Percentiles rank a stretch among this genome's conserved stretches.
Conservation (phyloP, 163 green algal genomes). For the Chlorella variabilis region DNA sequence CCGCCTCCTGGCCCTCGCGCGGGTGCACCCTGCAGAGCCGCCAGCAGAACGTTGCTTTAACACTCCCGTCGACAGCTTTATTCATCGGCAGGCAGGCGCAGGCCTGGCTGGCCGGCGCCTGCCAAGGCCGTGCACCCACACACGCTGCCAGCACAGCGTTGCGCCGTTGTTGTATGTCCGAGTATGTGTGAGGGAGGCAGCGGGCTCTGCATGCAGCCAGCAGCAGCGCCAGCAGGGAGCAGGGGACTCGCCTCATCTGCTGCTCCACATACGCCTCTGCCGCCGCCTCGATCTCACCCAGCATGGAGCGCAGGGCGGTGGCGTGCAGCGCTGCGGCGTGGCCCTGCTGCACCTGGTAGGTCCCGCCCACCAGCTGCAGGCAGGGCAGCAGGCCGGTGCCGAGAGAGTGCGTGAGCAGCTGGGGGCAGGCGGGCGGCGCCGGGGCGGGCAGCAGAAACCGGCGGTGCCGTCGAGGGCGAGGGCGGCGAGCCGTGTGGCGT, state of each 20-base stretch:
- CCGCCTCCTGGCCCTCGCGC: not conserved
- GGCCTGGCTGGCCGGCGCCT: too few species aligned
- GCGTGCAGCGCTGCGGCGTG: not conserved
- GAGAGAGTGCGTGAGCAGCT: not conserved
- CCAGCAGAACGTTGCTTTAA: too few species aligned
- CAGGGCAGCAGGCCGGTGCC: not conserved
- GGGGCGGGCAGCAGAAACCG: too few species aligned
- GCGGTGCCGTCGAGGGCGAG: too few species aligned
- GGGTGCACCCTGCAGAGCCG: not conserved
- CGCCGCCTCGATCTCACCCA: slow-evolving; percentile 26
- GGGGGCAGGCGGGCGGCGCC: not conserved
- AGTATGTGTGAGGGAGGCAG: too few species aligned
- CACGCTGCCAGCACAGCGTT: too few species aligned
- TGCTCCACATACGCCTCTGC: slow-evolving; percentile 14
- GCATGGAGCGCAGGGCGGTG: not conserved
- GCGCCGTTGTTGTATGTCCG: too few species aligned
- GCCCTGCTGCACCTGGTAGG: slow-evolving; percentile 14
- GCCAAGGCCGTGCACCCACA: too few species aligned
- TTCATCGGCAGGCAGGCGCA: too few species aligned
- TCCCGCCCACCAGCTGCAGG: not conserved
- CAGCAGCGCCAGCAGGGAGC: not conserved
- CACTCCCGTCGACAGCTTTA: too few species aligned
- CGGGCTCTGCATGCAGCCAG: too few species aligned
- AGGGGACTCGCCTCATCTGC: slow-evolving; percentile 9
- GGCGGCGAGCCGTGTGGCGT: too few species aligned